Evolutionary conservation across 2,329 filamentous ascomycete species (phyloP).

Genomic region (Myrmaecium sp.): DNA sequence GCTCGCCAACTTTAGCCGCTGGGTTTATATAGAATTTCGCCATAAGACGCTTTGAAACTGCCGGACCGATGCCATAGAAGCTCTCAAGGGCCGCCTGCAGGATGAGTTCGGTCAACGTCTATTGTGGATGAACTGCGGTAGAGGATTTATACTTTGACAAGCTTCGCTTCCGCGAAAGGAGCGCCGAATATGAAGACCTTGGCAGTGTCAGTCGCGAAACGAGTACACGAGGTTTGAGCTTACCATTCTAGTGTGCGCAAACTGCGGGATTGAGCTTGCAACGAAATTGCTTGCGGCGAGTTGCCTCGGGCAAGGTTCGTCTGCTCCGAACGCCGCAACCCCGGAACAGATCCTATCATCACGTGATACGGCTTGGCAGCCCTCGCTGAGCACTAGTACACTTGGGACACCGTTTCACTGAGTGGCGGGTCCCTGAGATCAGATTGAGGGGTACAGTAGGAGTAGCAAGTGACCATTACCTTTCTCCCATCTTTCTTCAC

Average conservation of each 20-base stretch:
- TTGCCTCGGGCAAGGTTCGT: too few species aligned
- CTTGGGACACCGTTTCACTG: too few species aligned
- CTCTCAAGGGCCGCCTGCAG: conserved; percentile 53
- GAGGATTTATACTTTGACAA: conserved; percentile 56
- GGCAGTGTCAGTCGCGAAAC: conserved; percentile 6
- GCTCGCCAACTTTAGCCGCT: conserved; percentile 56
- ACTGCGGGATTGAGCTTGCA: too few species aligned
- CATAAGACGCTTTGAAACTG: conserved; percentile 56
- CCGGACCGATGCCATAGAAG: conserved; percentile 73
- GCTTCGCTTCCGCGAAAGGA: conserved; percentile 67
- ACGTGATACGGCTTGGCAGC: too few species aligned
- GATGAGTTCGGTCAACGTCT: background rate
- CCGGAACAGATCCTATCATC: too few species aligned
- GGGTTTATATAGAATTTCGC: conserved; percentile 81
- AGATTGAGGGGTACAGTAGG: too few species aligned
- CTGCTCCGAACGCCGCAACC: too few species aligned
- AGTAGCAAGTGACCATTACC: too few species aligned
- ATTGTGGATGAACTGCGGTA: conserved; percentile 8
- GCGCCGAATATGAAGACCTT: conserved; percentile 74
- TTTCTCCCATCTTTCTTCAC: background rate
- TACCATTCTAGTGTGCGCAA: too few species aligned
- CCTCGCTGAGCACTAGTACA: too few species aligned
- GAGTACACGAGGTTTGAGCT: background rate
- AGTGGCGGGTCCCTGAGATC: too few species aligned
- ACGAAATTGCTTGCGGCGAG: too few species aligned